Percentiles rank a stretch among this genome's conserved stretches.
Conservation (phyloP, 768 basidiomycete species). For the Lactarius trivialis region DNA sequence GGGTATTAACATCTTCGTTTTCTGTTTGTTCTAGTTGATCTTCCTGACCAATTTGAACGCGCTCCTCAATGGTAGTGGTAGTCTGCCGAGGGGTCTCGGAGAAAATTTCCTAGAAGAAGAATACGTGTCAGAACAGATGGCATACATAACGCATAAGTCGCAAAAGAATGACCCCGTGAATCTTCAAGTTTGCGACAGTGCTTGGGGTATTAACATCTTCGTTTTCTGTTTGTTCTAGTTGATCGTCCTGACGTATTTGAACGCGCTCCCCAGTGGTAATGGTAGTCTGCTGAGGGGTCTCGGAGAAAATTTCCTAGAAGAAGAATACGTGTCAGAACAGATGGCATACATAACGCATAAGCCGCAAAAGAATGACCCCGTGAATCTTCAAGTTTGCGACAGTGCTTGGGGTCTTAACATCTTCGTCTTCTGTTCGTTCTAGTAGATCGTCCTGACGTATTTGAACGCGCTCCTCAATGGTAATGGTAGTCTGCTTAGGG, state of each 20-base stretch:
- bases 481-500: neutral
- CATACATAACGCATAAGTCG: neutral
- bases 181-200: neutral
- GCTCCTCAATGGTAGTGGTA: neutral
- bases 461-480: neutral
- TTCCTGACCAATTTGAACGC: neutral
- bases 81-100: neutral
- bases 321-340: neutral
- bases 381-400: neutral
- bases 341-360: neutral
- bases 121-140: neutral
- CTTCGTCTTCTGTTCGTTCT: neutral
- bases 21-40: neutral
- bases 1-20: neutral
- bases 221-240: neutral
- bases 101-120: neutral
- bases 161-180: neutral
- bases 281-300: neutral
- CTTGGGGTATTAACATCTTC: neutral
- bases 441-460: neutral
- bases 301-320: neutral
- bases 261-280: neutral
- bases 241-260: neutral
- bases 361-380: neutral
- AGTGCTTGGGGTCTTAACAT: neutral